Evolutionary conservation across 352 stramenopile species (phyloP).

Genomic region (Pythium phragmiticola): DNA sequence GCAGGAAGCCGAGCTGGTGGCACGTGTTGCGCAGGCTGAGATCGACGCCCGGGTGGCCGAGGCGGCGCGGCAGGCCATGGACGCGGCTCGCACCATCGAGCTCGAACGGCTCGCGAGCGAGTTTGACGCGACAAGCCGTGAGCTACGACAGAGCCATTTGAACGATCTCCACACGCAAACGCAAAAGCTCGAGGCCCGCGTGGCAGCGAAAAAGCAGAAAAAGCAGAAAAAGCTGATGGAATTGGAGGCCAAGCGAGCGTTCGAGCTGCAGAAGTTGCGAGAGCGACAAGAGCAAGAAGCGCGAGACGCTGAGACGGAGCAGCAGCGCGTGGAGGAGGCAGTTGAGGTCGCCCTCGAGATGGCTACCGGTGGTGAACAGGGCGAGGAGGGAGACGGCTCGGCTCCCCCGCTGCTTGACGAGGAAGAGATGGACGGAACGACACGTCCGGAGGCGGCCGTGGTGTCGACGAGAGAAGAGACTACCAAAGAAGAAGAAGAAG

Average conservation of each 20-base stretch:
- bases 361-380: neutral
- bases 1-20: constrained; percentile 46
- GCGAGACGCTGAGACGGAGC: constrained; percentile 34
- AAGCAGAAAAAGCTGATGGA: constrained; percentile 76
- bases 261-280: constrained; percentile 50
- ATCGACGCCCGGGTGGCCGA: constrained; percentile 41
- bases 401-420: neutral
- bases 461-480: neutral
- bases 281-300: constrained; percentile 44
- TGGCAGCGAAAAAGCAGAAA: constrained; percentile 77
- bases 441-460: constrained; percentile 10
- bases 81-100: constrained; percentile 47
- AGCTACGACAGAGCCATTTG: constrained; percentile 54
- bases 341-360: constrained; percentile 25
- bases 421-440: neutral
- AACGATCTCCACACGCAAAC: constrained; percentile 63
- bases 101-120: constrained; percentile 61
- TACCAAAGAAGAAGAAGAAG: constrained; percentile 1
- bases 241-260: constrained; percentile 62
- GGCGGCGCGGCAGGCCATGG: constrained; percentile 38
- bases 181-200: constrained; percentile 63
- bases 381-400: constrained; percentile 2
- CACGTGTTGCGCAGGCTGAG: constrained; percentile 37
- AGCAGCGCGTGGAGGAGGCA: constrained; percentile 29
- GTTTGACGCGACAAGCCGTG: constrained; percentile 60